phyloP scores from a whole-genome alignment of 257 asterid genomes.

The Ilex aquifolium region DNA sequence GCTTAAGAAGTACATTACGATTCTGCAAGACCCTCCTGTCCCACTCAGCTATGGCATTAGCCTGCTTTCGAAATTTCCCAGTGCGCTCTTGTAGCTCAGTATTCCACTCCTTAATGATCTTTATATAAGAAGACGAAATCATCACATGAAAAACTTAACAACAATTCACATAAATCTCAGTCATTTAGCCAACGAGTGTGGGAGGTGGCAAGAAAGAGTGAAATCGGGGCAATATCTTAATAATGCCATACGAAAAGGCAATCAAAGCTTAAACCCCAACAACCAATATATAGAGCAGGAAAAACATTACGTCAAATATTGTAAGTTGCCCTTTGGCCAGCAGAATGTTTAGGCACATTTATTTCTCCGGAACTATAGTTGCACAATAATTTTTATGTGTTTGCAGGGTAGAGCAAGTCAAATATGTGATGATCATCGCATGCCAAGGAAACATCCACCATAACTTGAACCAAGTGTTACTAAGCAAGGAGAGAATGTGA shows the following conservation, averaged over 20 bases:
- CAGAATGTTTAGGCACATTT: neutral
- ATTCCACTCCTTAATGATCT: conserved; percentile 98
- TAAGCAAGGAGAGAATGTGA: neutral
- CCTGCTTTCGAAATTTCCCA: conserved; percentile 81
- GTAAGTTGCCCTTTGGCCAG: neutral
- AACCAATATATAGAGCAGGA: neutral
- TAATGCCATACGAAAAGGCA: neutral
- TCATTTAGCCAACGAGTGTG: neutral
- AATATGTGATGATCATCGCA: neutral
- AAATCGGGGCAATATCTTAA: neutral
- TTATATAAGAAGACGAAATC: conserved; percentile 13
- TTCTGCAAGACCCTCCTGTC: conserved; percentile 87
- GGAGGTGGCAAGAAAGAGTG: neutral
- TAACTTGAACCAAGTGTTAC: neutral
- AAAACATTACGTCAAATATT: neutral
- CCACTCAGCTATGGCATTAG: conserved; percentile 97
- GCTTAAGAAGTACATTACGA: conserved; percentile 85
- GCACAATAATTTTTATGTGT: neutral
- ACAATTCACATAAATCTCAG: neutral
- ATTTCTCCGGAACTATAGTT: neutral
- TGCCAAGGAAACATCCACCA: neutral
- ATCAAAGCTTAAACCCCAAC: neutral
- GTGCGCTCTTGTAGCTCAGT: conserved; percentile 91
- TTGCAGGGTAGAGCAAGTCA: neutral
- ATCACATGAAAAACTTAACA: neutral